phyloP scores from a whole-genome alignment of 2,329 filamentous ascomycete species.

The Aspergillus pseudoglaucus region DNA sequence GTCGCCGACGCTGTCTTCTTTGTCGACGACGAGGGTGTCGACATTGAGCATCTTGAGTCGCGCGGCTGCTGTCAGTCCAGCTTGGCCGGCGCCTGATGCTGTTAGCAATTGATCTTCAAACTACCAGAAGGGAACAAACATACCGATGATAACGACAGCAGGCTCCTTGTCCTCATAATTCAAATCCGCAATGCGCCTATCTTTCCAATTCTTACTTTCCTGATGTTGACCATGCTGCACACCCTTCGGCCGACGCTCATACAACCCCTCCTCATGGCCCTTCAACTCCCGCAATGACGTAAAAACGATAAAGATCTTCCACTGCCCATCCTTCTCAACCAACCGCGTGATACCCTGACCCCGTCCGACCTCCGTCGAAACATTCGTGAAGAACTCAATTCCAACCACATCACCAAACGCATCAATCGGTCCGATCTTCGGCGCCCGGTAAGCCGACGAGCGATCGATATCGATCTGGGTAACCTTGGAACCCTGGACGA shows the following conservation, averaged over 20 bases:
- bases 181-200: conserved; percentile 44
- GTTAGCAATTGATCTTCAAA: not conserved
- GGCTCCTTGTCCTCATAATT: conserved; percentile 51
- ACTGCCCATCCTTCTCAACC: conserved; percentile 36
- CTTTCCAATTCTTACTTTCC: conserved; percentile 55
- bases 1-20: conserved; percentile 53
- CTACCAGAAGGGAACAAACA: conserved; percentile 19
- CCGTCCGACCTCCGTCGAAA: conserved; percentile 48
- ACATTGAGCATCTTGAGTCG: conserved; percentile 55
- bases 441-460: conserved; percentile 40
- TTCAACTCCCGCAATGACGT: conserved; percentile 52
- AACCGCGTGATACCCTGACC: conserved; percentile 55
- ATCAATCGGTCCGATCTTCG: conserved; percentile 45
- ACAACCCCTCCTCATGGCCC: conserved; percentile 47
- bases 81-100: conserved; percentile 51
- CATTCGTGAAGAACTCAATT: conserved; percentile 51
- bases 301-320: conserved; percentile 61
- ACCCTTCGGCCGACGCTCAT: conserved; percentile 47
- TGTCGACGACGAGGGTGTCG: conserved; percentile 53
- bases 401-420: conserved; percentile 44
- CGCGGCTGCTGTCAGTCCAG: conserved; percentile 52
- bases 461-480: conserved; percentile 42
- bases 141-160: conserved; percentile 56
- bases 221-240: conserved; percentile 49
- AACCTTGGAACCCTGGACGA: conserved; percentile 35